Percentiles rank a stretch among this genome's conserved stretches.
Evolutionary conservation across 1,284 basidiomycete species (phyloP).

Genomic region (Tetrapyrgos nigripes): DNA sequence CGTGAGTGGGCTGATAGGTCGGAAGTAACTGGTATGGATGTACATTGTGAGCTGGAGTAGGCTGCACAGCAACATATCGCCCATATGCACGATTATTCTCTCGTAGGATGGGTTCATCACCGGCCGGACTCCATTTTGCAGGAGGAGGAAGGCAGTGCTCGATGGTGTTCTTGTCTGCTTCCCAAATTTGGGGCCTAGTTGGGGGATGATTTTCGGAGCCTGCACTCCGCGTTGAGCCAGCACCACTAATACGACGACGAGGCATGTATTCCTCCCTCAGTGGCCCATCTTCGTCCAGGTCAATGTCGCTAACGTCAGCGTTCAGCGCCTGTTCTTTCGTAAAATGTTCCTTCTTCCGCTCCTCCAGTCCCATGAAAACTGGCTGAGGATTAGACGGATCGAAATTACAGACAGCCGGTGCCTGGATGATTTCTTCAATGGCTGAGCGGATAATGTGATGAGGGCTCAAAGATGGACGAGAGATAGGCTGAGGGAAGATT

Average conservation of each 20-base stretch:
- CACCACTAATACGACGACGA: slow-evolving; percentile 58
- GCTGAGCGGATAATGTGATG: slow-evolving; percentile 68
- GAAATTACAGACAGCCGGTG: slow-evolving; percentile 40
- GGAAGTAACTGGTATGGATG: slow-evolving; percentile 26
- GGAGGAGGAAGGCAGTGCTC: slow-evolving; percentile 67
- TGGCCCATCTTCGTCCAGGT: slow-evolving; percentile 82
- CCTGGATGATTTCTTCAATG: slow-evolving; percentile 71
- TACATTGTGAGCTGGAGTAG: slow-evolving; percentile 43
- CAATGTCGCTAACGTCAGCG: slow-evolving; percentile 67
- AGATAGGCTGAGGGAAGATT: slow-evolving; percentile 74
- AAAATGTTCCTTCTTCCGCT: slow-evolving; percentile 57
- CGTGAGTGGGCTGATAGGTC: slow-evolving; percentile 32
- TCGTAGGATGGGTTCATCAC: slow-evolving; percentile 72
- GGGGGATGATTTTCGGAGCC: slow-evolving; percentile 19
- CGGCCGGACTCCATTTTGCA: slow-evolving; percentile 80
- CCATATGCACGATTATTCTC: slow-evolving; percentile 54
- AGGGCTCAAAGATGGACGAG: slow-evolving; percentile 74
- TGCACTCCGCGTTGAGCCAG: slow-evolving; percentile 33
- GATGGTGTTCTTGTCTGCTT: slow-evolving; percentile 33
- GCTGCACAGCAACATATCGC: slow-evolving; percentile 71
- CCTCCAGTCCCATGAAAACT: slow-evolving; percentile 72
- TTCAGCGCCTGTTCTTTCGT: slow-evolving; percentile 48
- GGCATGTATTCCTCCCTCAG: slow-evolving; percentile 81
- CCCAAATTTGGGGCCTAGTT: slow-evolving; percentile 33
- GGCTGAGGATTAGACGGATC: slow-evolving; percentile 54